These are phyloP conservation scores for Botrytis galanthina DNA, from an alignment of 2,329 filamentous ascomycete genomes.

Conservation along the genomic window DNA sequence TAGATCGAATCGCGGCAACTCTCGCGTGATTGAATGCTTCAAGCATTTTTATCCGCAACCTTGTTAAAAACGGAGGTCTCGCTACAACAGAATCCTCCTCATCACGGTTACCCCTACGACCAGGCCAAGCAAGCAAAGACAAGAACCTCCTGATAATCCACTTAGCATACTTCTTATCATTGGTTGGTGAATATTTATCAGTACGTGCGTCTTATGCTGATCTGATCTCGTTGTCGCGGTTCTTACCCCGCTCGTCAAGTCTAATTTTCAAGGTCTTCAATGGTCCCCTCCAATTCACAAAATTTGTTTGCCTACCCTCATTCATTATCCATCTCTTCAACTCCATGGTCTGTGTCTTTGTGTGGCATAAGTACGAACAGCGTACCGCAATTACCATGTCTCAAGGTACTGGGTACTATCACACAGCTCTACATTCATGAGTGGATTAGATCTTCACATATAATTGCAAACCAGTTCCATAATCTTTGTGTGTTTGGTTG, in stretches of 20 bases:
- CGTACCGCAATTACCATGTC: background rate
- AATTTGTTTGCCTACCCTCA: fast-evolving
- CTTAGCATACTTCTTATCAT: background rate
- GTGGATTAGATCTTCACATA: background rate
- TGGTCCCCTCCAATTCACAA: background rate
- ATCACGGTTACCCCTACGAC: background rate
- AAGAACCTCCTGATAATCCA: background rate
- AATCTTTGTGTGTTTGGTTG: background rate
- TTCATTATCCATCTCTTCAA: background rate
- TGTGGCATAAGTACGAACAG: background rate
- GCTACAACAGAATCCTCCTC: background rate
- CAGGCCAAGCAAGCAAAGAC: background rate
- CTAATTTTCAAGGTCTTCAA: background rate
- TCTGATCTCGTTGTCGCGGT: background rate
- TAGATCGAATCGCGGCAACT: background rate
- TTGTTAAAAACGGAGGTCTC: background rate
- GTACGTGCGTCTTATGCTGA: background rate
- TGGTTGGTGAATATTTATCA: background rate
- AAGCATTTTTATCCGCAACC: background rate
- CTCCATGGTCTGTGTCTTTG: background rate
- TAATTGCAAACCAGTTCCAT: background rate
- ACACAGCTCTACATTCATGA: background rate
- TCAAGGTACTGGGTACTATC: background rate
- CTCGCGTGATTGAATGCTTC: background rate
- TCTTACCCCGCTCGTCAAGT: background rate